A percentile compares a stretch with the other conserved stretches of the same genome.
phyloP scores from a whole-genome alignment of 2,329 filamentous ascomycete genomes.

The Fusarium sp. region DNA sequence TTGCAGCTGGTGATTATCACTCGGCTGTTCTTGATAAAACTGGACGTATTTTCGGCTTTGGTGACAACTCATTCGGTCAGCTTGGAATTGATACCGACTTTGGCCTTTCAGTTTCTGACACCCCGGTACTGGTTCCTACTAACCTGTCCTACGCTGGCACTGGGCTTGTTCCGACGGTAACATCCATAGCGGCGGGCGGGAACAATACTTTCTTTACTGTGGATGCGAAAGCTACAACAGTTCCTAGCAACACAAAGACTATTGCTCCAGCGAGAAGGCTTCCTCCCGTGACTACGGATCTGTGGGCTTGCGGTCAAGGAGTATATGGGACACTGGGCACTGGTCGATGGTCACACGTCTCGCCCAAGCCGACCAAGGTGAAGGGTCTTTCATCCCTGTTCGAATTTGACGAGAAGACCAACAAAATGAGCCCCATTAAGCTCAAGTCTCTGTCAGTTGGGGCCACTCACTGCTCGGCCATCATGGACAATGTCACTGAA shows the following conservation, averaged over 20 bases:
- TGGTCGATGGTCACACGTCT: slow-evolving; percentile 89
- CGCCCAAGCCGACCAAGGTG: slow-evolving; percentile 80
- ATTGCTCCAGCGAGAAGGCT: slow-evolving; percentile 50
- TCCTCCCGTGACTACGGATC: slow-evolving; percentile 64
- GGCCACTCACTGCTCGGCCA: slow-evolving; percentile 81
- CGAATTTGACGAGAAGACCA: slow-evolving; percentile 84
- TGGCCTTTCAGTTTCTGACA: slow-evolving; percentile 72
- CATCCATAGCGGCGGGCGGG: slow-evolving; percentile 85
- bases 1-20: slow-evolving; percentile 89
- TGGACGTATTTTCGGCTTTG: slow-evolving; percentile 86
- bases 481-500: slow-evolving; percentile 84
- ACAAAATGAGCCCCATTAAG: slow-evolving; percentile 80
- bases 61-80: slow-evolving; percentile 92
- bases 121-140: slow-evolving; percentile 77
- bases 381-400: slow-evolving; percentile 84
- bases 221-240: slow-evolving; percentile 71
- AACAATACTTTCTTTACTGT: slow-evolving; percentile 88
- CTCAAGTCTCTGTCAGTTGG: slow-evolving; percentile 80
- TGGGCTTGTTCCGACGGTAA: slow-evolving; percentile 73
- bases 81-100: slow-evolving; percentile 81
- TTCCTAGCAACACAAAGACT: slow-evolving; percentile 24
- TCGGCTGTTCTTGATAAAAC: slow-evolving; percentile 81
- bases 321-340: slow-evolving; percentile 86
- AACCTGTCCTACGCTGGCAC: slow-evolving; percentile 78
- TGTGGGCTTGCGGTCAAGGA: slow-evolving; percentile 88